A percentile compares a stretch with the other conserved stretches of the same genome.
These are phyloP conservation scores for Lactifluus subvellereus DNA, from an alignment of 768 basidiomycete species.

Conservation along the genomic window DNA sequence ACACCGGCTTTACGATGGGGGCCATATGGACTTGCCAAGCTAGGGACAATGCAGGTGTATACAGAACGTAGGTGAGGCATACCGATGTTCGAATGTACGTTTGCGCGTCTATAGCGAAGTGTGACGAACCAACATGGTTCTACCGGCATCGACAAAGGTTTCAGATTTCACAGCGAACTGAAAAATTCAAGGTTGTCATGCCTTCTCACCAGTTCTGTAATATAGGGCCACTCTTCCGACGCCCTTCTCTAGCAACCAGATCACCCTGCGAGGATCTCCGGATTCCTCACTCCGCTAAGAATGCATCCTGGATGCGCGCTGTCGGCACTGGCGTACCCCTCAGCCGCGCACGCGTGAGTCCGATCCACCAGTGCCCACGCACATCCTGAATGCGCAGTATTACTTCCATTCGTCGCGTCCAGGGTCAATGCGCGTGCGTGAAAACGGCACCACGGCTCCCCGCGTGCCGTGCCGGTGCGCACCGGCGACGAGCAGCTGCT, in stretches of 20 bases:
- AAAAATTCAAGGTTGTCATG: background rate
- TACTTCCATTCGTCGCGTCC: constrained; percentile 23
- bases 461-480: constrained; percentile 8
- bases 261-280: background rate
- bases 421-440: constrained; percentile 14
- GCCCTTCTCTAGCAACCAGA: background rate
- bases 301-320: constrained; percentile 13
- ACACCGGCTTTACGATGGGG: constrained; percentile 2
- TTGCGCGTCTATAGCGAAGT: background rate
- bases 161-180: background rate
- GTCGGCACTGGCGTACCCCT: constrained; percentile 9
- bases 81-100: background rate
- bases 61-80: background rate
- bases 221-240: constrained; percentile 19
- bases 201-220: constrained; percentile 7
- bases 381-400: constrained; percentile 21
- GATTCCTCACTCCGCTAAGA: constrained; percentile 20
- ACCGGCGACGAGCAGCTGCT: constrained; percentile 18
- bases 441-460: constrained; percentile 20
- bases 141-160: background rate
- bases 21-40: constrained; percentile 1
- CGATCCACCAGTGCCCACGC: constrained; percentile 26
- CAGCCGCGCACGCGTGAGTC: constrained; percentile 14
- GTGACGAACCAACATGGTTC: background rate
- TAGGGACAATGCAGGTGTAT: too few species aligned